These are phyloP conservation scores for Fraxinus latifolia DNA, from an alignment of 305 asterid genomes.

Conservation along the genomic window DNA sequence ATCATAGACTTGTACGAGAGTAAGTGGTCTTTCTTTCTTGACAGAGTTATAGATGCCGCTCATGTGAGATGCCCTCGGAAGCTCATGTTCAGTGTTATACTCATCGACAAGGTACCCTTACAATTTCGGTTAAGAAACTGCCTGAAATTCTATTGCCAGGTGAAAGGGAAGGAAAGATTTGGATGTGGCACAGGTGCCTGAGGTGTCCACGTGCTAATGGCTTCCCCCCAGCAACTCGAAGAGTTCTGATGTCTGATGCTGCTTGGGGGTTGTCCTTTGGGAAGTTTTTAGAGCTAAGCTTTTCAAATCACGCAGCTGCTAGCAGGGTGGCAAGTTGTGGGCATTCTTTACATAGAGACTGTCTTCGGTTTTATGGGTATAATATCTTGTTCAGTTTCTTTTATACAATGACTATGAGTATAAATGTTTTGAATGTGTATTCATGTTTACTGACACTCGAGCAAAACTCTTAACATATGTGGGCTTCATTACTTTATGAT, in stretches of 20 bases:
- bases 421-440: slow-evolving; percentile 9
- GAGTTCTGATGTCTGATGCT: slow-evolving; percentile 97
- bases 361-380: slow-evolving; percentile 97
- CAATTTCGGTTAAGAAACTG: slow-evolving; percentile 87
- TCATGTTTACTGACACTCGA: slow-evolving; percentile 1
- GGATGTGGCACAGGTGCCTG: slow-evolving; percentile 99
- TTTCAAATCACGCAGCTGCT: slow-evolving; percentile 97
- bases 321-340: slow-evolving; percentile 99
- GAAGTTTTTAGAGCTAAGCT: slow-evolving; percentile 95
- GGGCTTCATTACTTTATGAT: slow-evolving; percentile 8
- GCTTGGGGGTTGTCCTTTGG: slow-evolving; percentile 99
- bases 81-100: slow-evolving; percentile 97
- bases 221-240: slow-evolving; percentile 90
- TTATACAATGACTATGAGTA: slow-evolving; percentile 3
- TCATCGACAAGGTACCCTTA: slow-evolving; percentile 89
- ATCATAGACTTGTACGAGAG: slow-evolving; percentile 16
- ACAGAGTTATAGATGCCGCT: slow-evolving; percentile 75
- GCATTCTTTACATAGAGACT: slow-evolving; percentile 91
- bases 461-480: not conserved
- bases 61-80: slow-evolving; percentile 93
- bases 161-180: slow-evolving; percentile 82
- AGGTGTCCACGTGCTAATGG: slow-evolving; percentile 83
- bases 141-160: slow-evolving; percentile 77
- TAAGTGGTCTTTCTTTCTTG: slow-evolving; percentile 30
- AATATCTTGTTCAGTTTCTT: slow-evolving; percentile 21